phyloP scores from a whole-genome alignment of 345 rosid species.

The Camelina laxa region DNA sequence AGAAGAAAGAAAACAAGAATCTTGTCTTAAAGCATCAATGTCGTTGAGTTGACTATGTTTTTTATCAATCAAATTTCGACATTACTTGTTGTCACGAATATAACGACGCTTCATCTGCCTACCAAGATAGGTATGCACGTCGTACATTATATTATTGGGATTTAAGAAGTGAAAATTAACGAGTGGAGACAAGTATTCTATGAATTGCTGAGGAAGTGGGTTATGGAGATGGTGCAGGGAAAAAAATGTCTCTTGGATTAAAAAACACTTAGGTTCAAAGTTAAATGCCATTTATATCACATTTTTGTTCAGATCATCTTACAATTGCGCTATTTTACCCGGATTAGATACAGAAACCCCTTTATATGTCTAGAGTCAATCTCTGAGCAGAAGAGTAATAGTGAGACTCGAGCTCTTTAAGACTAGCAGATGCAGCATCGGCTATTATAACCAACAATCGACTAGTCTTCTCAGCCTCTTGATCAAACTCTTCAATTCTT shows the following conservation, averaged over 20 bases:
- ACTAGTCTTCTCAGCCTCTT: constrained; percentile 67
- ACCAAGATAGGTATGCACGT: constrained; percentile 38
- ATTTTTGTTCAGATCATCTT: background rate
- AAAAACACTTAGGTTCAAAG: background rate
- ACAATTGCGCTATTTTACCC: background rate
- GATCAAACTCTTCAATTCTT: constrained; percentile 67
- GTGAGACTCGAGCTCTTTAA: constrained; percentile 81
- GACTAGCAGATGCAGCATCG: constrained; percentile 88
- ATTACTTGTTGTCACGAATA: constrained; percentile 43
- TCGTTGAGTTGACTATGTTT: constrained; percentile 25
- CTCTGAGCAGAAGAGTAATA: constrained; percentile 77
- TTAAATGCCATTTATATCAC: background rate
- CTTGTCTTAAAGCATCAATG: constrained; percentile 25
- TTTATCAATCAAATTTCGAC: constrained; percentile 19
- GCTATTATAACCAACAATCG: constrained; percentile 69
- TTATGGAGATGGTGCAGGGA: background rate
- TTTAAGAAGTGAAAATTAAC: background rate
- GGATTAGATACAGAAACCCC: background rate
- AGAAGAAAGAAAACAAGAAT: background rate
- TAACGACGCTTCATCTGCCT: constrained; percentile 15
- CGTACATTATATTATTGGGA: background rate
- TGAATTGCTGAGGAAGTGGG: background rate
- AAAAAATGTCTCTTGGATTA: background rate
- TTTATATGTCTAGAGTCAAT: constrained; percentile 36
- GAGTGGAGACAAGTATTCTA: background rate